Conservation (phyloP, 148 eudicot species). For the Camellia lanceoleosa region DNA sequence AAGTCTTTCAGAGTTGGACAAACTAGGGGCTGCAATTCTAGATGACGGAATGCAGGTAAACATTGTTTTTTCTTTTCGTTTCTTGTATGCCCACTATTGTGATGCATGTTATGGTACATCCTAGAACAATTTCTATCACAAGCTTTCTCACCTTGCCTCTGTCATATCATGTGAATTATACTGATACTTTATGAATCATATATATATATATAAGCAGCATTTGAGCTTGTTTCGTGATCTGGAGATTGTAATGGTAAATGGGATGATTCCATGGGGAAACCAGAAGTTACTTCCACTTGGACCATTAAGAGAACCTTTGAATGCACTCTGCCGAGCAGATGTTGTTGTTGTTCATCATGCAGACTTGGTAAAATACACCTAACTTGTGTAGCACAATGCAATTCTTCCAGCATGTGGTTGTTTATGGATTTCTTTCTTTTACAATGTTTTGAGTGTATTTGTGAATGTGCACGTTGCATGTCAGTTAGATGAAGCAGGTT, state of each 20-base stretch:
- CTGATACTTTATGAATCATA: neutral
- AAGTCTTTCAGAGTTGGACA: constrained; percentile 22
- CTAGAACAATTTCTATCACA: neutral
- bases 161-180: neutral
- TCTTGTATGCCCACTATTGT: neutral
- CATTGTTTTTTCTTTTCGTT: neutral
- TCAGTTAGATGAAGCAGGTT: neutral
- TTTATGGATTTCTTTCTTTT: neutral
- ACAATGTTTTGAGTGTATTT: neutral
- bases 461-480: neutral
- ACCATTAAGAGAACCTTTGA: constrained; percentile 86
- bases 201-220: constrained; percentile 50
- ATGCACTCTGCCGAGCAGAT: constrained; percentile 75
- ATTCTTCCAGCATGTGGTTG: neutral
- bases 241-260: constrained; percentile 95
- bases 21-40: constrained; percentile 63
- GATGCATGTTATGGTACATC: constrained; percentile 7
- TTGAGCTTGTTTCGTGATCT: constrained; percentile 68
- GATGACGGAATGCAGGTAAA: constrained; percentile 99
- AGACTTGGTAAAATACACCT: constrained; percentile 57
- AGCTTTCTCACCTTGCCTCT: neutral
- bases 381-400: neutral
- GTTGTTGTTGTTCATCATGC: constrained; percentile 82
- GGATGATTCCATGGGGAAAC: constrained; percentile 86
- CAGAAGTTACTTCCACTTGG: constrained; percentile 67